Conservation (phyloP, 2,329 filamentous ascomycete genomes). For the Monosporascus cannonballus region DNA sequence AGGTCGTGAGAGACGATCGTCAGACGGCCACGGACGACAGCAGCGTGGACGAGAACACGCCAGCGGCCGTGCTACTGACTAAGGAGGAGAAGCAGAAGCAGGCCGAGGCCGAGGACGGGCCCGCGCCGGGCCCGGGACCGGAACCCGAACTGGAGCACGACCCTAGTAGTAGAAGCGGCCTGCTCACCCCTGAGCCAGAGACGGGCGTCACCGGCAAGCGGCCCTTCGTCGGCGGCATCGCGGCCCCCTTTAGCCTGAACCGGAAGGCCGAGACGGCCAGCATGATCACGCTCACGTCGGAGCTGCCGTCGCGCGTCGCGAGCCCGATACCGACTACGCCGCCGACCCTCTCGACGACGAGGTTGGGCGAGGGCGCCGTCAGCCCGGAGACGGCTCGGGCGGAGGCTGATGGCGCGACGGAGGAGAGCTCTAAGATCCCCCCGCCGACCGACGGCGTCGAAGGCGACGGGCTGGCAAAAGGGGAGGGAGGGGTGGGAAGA, state of each 20-base stretch:
- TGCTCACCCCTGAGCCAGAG: conserved; percentile 38
- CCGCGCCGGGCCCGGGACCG: conserved; percentile 1
- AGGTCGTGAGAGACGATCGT: conserved; percentile 45
- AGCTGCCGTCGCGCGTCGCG: conserved; percentile 25
- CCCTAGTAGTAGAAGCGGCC: conserved; percentile 27
- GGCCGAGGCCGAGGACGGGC: conserved; percentile 15
- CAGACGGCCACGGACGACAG: conserved; percentile 32
- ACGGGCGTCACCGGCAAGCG: conserved; percentile 54
- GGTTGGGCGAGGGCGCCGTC: background rate
- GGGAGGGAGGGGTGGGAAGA: background rate
- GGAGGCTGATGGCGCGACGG: conserved; percentile 1
- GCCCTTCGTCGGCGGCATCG: conserved; percentile 62
- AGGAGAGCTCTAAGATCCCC: background rate
- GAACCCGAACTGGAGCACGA: background rate
- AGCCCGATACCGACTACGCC: conserved; percentile 30
- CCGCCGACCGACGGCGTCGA: no score
- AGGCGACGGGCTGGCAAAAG: no score
- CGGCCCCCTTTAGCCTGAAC: conserved; percentile 65
- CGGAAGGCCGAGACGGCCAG: conserved; percentile 61
- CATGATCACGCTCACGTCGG: conserved; percentile 59
- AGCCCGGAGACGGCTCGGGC: conserved; percentile 10
- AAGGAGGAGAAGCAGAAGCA: conserved; percentile 33
- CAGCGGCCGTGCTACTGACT: conserved; percentile 37
- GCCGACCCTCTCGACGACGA: no score
- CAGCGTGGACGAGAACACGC: conserved; percentile 31